Evolutionary conservation across 1,284 basidiomycete species (phyloP).

Genomic region (Boletus sp.): DNA sequence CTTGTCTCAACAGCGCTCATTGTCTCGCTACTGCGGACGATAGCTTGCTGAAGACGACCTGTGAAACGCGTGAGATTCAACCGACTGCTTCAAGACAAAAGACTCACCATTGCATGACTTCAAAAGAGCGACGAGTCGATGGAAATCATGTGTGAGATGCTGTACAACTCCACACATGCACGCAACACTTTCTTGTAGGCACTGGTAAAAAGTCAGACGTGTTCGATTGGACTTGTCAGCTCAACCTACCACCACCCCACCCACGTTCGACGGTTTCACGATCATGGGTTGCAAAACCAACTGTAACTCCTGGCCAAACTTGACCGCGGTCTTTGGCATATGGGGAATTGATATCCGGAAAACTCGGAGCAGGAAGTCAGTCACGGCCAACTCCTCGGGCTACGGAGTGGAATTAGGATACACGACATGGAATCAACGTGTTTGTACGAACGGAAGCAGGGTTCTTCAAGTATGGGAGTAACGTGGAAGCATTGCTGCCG

Average conservation of each 20-base stretch:
- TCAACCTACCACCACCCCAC: constrained; percentile 58
- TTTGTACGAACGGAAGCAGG: constrained; percentile 58
- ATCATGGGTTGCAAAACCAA: constrained; percentile 83
- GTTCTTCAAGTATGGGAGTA: constrained; percentile 87
- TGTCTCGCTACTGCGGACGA: constrained; percentile 37
- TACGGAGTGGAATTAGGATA: constrained; percentile 35
- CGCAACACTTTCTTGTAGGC: constrained; percentile 86
- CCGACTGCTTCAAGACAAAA: not conserved
- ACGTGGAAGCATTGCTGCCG: constrained; percentile 72
- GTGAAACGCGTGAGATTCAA: constrained; percentile 5
- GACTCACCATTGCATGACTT: constrained; percentile 77
- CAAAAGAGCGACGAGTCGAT: constrained; percentile 71
- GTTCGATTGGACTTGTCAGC: not conserved
- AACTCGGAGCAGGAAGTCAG: constrained; percentile 84
- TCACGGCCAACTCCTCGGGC: constrained; percentile 79
- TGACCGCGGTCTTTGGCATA: constrained; percentile 84
- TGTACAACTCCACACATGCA: constrained; percentile 88
- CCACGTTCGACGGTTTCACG: constrained; percentile 68
- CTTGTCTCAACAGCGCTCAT: constrained; percentile 40
- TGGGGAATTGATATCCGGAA: constrained; percentile 83
- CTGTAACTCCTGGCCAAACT: constrained; percentile 86
- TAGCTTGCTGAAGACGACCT: constrained; percentile 59
- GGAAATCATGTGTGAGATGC: constrained; percentile 84
- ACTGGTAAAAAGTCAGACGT: constrained; percentile 33
- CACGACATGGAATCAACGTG: not conserved